Conservation (phyloP, 2,329 filamentous ascomycete genomes). For the Albophoma yamanashiensis region DNA sequence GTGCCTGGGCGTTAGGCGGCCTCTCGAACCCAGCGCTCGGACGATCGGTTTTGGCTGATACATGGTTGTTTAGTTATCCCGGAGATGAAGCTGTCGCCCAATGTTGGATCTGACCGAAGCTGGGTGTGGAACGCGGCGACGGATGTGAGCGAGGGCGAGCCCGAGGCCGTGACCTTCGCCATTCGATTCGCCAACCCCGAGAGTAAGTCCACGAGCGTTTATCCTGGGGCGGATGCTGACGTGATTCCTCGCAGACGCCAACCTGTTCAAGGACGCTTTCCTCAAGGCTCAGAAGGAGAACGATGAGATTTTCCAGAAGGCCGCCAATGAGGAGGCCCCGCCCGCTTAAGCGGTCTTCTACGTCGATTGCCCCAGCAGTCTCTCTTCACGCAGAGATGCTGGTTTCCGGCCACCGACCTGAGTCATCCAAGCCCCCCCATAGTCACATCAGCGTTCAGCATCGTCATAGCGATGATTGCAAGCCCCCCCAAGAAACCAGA, state of each 20-base stretch:
- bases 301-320: conserved; percentile 66
- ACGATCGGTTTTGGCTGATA: background rate
- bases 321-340: conserved; percentile 16
- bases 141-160: conserved; percentile 96
- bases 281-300: conserved; percentile 96
- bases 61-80: conserved; percentile 59
- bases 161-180: conserved; percentile 89
- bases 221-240: background rate
- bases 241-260: conserved; percentile 58
- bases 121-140: conserved; percentile 99
- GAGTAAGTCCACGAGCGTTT: conserved; percentile 48
- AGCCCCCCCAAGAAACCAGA: conserved; percentile 1
- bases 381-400: conserved; percentile 1
- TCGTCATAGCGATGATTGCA: conserved; percentile 5
- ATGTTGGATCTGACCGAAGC: conserved; percentile 94
- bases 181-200: conserved; percentile 97
- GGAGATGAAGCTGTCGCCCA: conserved; percentile 97
- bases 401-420: background rate
- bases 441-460: conserved; percentile 10
- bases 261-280: conserved; percentile 95
- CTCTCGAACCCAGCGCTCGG: background rate
- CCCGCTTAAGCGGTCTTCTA: conserved; percentile 10
- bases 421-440: conserved; percentile 4
- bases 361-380: background rate
- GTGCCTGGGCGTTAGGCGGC: background rate